These are phyloP conservation scores for Solanum corneliomulleri DNA, from an alignment of 257 asterid genomes.

Conservation along the genomic window DNA sequence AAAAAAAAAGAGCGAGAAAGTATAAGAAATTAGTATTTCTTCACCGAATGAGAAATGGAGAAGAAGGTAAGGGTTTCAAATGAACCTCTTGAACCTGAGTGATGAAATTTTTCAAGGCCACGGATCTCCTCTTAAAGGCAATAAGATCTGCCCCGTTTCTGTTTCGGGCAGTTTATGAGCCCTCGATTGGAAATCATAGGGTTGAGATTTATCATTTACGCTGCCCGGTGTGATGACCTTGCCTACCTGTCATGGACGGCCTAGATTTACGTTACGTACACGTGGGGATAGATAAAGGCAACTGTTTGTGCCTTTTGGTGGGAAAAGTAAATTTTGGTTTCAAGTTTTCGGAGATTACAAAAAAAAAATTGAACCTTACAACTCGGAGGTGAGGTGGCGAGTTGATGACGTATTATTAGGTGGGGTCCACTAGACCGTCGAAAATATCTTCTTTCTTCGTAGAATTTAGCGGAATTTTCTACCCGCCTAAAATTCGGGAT, in stretches of 20 bases:
- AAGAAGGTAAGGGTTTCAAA: slow-evolving; percentile 6
- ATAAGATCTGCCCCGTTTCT: slow-evolving; percentile 10
- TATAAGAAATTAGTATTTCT: not conserved
- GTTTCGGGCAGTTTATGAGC: slow-evolving; percentile 16
- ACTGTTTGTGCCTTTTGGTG: not conserved
- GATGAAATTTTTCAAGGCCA: not conserved
- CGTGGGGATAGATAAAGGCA: slow-evolving; percentile 3
- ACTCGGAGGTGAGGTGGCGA: not conserved
- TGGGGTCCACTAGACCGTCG: not conserved
- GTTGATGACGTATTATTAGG: not conserved
- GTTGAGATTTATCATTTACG: not conserved
- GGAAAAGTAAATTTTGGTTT: not conserved
- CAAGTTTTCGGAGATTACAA: not conserved
- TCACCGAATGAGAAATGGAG: not conserved
- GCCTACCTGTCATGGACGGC: slow-evolving; percentile 18
- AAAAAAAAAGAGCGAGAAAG: not conserved
- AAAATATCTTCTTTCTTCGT: not conserved
- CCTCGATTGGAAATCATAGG: slow-evolving; percentile 6
- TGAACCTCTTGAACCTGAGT: slow-evolving; percentile 1
- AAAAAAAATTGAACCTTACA: not conserved
- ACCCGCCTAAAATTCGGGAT: not conserved
- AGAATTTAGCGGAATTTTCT: not conserved
- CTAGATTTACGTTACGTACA: slow-evolving; percentile 1
- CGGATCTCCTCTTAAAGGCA: slow-evolving; percentile 15
- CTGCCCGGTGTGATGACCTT: slow-evolving; percentile 13